phyloP scores from a whole-genome alignment of 2,329 filamentous ascomycete species.

The Colletotrichum sp. region DNA sequence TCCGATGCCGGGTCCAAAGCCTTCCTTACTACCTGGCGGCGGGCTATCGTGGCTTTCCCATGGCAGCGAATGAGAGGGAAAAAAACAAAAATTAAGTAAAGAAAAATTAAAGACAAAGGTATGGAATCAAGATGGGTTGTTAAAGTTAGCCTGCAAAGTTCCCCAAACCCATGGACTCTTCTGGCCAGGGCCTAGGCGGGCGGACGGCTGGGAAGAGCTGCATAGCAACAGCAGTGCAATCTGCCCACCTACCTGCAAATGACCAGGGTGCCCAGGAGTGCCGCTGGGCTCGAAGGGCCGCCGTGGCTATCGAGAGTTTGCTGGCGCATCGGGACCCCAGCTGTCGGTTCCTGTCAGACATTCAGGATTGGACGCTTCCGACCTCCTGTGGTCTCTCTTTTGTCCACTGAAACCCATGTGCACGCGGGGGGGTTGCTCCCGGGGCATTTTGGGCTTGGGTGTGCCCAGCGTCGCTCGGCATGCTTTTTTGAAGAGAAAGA shows the following conservation, averaged over 20 bases:
- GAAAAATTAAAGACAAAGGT: too few species aligned
- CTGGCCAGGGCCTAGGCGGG: background rate
- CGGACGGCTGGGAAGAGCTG: background rate
- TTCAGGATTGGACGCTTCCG: background rate
- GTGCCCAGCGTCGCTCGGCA: too few species aligned
- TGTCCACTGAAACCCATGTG: background rate
- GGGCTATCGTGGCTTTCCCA: background rate
- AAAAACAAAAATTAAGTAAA: background rate
- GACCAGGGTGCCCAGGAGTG: background rate
- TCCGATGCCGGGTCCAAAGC: background rate
- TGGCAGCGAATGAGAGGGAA: background rate
- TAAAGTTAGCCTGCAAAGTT: background rate
- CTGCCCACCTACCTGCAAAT: background rate
- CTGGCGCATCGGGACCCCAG: slow-evolving; percentile 5
- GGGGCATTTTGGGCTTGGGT: background rate
- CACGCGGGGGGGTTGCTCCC: background rate
- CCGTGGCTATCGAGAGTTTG: slow-evolving; percentile 13
- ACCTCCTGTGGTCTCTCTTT: background rate
- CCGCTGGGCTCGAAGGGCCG: background rate
- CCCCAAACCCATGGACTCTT: slow-evolving; percentile 10
- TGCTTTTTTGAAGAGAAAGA: background rate
- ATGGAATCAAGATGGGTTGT: background rate
- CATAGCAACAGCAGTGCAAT: background rate
- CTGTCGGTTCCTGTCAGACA: slow-evolving; percentile 11
- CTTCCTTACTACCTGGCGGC: too few species aligned